A percentile compares a stretch with the other conserved stretches of the same genome.
These are phyloP conservation scores for Xylariomycetidae sp. DNA, from an alignment of 2,329 filamentous ascomycete genomes.

Conservation along the genomic window DNA sequence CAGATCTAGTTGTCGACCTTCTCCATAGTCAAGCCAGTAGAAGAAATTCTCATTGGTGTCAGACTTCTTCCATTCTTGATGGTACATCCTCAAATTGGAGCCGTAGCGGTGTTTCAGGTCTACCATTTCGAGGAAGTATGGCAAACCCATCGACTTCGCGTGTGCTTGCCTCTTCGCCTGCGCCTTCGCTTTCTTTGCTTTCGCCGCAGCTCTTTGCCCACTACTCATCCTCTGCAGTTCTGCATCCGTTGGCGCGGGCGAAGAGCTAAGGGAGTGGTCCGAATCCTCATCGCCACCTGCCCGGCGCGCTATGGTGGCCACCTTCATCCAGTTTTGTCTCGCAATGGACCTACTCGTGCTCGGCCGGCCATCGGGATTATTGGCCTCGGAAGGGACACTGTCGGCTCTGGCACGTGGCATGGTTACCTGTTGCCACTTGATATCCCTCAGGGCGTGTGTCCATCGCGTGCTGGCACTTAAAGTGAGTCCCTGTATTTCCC, in stretches of 20 bases:
- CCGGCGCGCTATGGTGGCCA: slow-evolving; percentile 63
- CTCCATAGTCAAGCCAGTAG: slow-evolving; percentile 85
- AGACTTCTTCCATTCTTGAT: slow-evolving; percentile 75
- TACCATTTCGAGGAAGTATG: slow-evolving; percentile 83
- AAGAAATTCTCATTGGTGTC: slow-evolving; percentile 86
- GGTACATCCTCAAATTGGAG: slow-evolving; percentile 75
- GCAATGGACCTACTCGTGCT: slow-evolving; percentile 37
- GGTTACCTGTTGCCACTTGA: slow-evolving; percentile 48
- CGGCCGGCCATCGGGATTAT: slow-evolving; percentile 7
- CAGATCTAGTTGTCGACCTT: slow-evolving; percentile 66
- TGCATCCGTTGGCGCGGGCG: slow-evolving; percentile 24
- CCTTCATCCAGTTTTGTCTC: slow-evolving; percentile 70
- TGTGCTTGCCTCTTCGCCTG: slow-evolving; percentile 57
- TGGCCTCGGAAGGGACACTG: slow-evolving; percentile 6
- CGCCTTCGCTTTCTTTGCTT: slow-evolving; percentile 40
- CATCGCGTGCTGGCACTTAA: slow-evolving; percentile 68
- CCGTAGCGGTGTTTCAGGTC: slow-evolving; percentile 85
- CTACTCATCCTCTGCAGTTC: slow-evolving; percentile 22
- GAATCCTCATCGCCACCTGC: slow-evolving; percentile 64
- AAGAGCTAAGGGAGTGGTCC: slow-evolving; percentile 36
- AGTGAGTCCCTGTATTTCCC: slow-evolving; percentile 65
- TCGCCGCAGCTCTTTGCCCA: slow-evolving; percentile 34
- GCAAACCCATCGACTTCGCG: slow-evolving; percentile 76
- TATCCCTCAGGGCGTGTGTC: slow-evolving; percentile 60
- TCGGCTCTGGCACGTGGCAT: slow-evolving; percentile 36